phyloP scores from a whole-genome alignment of 192 early-diverging fungal species.

The Backusella morwellensis region DNA sequence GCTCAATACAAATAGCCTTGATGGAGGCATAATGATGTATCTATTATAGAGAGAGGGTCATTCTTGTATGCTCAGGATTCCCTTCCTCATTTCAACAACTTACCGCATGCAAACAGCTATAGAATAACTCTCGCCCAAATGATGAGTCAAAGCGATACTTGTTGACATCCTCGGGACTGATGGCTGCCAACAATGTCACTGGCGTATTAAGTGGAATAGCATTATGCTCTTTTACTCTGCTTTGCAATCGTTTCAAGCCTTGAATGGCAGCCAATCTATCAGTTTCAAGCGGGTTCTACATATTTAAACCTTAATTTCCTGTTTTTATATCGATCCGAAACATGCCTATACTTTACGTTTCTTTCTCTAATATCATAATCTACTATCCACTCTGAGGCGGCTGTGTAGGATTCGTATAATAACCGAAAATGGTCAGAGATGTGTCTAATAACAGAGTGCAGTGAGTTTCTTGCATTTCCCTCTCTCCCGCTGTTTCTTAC shows the following conservation, averaged over 20 bases:
- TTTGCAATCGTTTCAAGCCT: conserved; percentile 28
- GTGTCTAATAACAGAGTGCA: conserved; percentile 22
- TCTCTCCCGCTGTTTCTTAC: neutral
- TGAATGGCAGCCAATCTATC: conserved; percentile 36
- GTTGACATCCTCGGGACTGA: conserved; percentile 36
- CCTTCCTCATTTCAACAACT: neutral
- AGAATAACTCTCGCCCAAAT: conserved; percentile 58
- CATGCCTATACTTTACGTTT: conserved; percentile 34
- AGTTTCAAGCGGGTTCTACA: conserved; percentile 43
- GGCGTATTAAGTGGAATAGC: conserved; percentile 1
- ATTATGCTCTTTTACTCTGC: conserved; percentile 9
- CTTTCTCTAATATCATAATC: conserved; percentile 44
- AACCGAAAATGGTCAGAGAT: conserved; percentile 46
- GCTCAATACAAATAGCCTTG: conserved; percentile 55
- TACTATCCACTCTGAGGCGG: conserved; percentile 25
- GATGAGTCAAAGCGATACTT: conserved; percentile 35
- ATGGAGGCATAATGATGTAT: conserved; percentile 60
- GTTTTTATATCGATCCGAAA: neutral
- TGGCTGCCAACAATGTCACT: conserved; percentile 40
- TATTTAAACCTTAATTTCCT: neutral
- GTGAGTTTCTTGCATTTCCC: neutral
- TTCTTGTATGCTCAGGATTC: too few species aligned
- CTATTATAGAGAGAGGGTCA: conserved; percentile 14
- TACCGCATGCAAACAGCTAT: conserved; percentile 59
- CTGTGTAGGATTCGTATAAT: conserved; percentile 24